Base-by-base conservation (phyloP, 1,284 basidiomycete genomes). In the Ceratobasidium sp. region DNA sequence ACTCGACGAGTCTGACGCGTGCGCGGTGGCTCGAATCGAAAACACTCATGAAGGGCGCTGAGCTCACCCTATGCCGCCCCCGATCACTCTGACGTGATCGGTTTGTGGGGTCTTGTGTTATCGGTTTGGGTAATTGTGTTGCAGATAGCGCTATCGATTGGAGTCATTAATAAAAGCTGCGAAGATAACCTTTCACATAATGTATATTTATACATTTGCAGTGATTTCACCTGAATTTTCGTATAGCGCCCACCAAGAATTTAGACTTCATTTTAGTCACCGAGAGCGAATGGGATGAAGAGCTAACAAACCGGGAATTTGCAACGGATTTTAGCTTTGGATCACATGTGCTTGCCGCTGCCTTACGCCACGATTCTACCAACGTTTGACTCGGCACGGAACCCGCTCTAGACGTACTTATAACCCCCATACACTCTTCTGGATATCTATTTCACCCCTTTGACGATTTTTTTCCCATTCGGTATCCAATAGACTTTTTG, bases 301-400 rank as follows among this genome's bases (percentile, higher is more conserved):
- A 33, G 48, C 44, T 48, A 52, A 52, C 44, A 48, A 66, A 46
- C 59, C 12, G 26, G 23, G 40, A 54, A 75, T 75, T 75, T 64
- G 71, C 71, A 75, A 75, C 38, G 33, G 28, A 54, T 75, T 75
- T 75, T 75, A 54, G 61, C 48, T 71, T 69, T 69, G 17, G 67
- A 69, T 69, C 67, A 69, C 4, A 33, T 48, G 44, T 69, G 67
- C 17, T 26, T 56, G 52, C 50, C 26, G 28, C 66, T 12, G 20
- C n/a, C 9, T 59, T 62, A 62, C 59, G 59, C 59, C 59, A 62
- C 59, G 57, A 28, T 42, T 42, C 9, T 17, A 40, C 15, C 38
- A 48, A 69, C 67, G 67, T 69, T 56, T 69, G 33, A 69, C 48
- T 69, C 52, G 48, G 67, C 52, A 50, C 52, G 67, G 67, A 69